Evolutionary conservation across 2,329 filamentous ascomycete species (phyloP).

Genomic region (Trichocomaceae sp.): DNA sequence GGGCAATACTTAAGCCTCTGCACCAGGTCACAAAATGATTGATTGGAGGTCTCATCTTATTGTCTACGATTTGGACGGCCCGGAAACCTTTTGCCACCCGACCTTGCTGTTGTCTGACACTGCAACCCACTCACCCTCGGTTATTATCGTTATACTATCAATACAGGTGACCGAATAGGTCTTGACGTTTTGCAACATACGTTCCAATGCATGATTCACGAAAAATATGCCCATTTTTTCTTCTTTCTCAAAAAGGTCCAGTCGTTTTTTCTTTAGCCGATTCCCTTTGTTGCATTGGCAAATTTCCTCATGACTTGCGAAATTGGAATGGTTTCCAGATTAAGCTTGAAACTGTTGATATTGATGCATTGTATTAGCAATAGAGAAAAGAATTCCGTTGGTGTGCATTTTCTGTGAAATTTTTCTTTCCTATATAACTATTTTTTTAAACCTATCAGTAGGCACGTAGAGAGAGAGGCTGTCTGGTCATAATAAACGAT

Average conservation of each 20-base stretch:
- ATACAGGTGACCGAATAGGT: background rate
- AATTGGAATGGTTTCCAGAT: background rate
- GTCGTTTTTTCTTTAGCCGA: background rate
- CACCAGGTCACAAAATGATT: slow-evolving; percentile 4
- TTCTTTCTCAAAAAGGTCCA: slow-evolving; percentile 3
- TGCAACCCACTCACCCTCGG: background rate
- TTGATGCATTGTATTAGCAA: slow-evolving; percentile 8
- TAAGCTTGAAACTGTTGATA: background rate
- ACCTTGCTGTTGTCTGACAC: slow-evolving; percentile 6
- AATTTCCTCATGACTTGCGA: background rate
- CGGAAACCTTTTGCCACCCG: background rate
- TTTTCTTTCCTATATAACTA: background rate
- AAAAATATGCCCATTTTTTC: background rate
- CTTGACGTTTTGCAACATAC: slow-evolving; percentile 5
- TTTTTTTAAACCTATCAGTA: background rate
- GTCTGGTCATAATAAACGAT: background rate
- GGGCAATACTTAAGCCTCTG: background rate
- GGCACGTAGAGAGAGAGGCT: background rate
- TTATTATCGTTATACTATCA: background rate
- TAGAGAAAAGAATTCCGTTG: background rate
- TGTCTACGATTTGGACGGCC: slow-evolving; percentile 1
- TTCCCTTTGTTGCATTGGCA: background rate
- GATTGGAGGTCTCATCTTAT: background rate
- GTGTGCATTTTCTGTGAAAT: background rate
- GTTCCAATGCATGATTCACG: slow-evolving; percentile 5